A percentile compares a stretch with the other conserved stretches of the same genome.
Conservation (phyloP, 306 rosid species). For the Alnus glutinosa region DNA sequence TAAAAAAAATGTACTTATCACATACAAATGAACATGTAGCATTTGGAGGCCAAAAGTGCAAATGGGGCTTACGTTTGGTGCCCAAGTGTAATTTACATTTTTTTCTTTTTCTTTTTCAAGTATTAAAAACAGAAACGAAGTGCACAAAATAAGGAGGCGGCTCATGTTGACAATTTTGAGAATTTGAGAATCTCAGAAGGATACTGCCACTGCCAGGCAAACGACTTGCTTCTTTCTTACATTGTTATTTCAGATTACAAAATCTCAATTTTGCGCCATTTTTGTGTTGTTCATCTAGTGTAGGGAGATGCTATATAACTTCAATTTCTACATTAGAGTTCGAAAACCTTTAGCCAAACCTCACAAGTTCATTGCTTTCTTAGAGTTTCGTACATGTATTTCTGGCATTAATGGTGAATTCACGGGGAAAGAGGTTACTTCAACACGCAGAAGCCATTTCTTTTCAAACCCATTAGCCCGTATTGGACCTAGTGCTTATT, state of each 20-base stretch:
- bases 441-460: constrained; percentile 24
- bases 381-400: constrained; percentile 8
- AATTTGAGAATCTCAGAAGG: too few species aligned
- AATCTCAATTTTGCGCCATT: background rate
- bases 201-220: background rate
- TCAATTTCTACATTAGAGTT: constrained; percentile 13
- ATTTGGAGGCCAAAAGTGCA: too few species aligned
- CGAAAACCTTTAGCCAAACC: constrained; percentile 11
- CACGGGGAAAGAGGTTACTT: constrained; percentile 14
- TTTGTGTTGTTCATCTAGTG: background rate
- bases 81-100: too few species aligned
- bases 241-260: background rate
- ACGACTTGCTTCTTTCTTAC: background rate
- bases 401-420: constrained; percentile 31
- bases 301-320: constrained; percentile 16
- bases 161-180: too few species aligned
- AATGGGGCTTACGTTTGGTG: too few species aligned
- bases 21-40: too few species aligned
- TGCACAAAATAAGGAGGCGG: too few species aligned
- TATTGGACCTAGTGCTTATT: constrained; percentile 21
- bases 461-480: constrained; percentile 21
- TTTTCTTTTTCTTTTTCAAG: too few species aligned
- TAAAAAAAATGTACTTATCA: too few species aligned
- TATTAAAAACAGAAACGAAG: too few species aligned
- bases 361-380: background rate